Base-by-base conservation (phyloP, 129 eudicot genomes). In the Lonicera japonica region DNA sequence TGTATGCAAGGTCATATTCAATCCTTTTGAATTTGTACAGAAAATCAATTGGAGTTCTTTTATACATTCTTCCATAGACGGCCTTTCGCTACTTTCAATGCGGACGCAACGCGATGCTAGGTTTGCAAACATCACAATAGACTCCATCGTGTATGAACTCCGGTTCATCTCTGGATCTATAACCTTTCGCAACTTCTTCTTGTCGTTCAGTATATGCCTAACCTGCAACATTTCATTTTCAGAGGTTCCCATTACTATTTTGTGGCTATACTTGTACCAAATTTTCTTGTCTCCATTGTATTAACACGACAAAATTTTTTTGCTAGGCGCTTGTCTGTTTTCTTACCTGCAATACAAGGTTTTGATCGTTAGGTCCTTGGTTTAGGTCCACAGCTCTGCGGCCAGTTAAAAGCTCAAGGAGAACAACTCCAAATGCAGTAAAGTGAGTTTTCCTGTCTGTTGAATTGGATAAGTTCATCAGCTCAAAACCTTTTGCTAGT, bases 391-490 rank as follows among this genome's bases (percentile, higher is more conserved):
- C 76, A 2, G 98, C 98, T 82, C 90, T 80, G 54, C 96, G 73
- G 57, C 96, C 99, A 12, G 99, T 94, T 79, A 94, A 65, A 69
- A 94, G 99, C 78, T 94, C 99, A 59, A 90, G 97, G 45, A 86
- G 82, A 58, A 90, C 95, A 11, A 90, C 95, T 29, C 97, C 97
- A 72, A 90, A 90, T 64, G 97, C 97, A 64, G 97, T 81, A 86
- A 72, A 17, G 97, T 90, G 71, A 90, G 95, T 61, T 87, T 83
- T 52, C 97, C 98, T 22, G 97, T 91, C 98, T 91, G 86, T 87
- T 78, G 56, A n/a, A n/a, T 87, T 78, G 54, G 63, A 77, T 10
- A 67, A 58, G 66, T 69, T 41, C 56, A 51, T 29, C n/a, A n/a
- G n/a, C 62, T 25, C 36, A 65, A 50, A 51, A 56, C 41, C 70